Evolutionary conservation across 2,329 filamentous ascomycete genomes (phyloP).

Genomic region (Mollisiaceae sp.): DNA sequence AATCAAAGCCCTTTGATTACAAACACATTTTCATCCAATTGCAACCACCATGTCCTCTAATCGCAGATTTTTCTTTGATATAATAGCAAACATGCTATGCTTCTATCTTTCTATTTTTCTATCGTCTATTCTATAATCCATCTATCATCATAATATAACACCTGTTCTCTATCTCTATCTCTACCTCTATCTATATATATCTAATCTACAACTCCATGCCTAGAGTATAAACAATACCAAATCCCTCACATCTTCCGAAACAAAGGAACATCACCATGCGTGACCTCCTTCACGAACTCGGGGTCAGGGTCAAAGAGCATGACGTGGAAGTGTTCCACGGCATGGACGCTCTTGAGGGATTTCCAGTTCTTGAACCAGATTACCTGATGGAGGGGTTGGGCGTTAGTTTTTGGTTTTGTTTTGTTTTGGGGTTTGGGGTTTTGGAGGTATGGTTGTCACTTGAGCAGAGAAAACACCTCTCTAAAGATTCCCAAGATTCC

Average conservation of each 20-base stretch:
- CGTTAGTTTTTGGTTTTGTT: background rate
- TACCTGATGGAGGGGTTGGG: slow-evolving; percentile 51
- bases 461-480: too few relatives aligned
- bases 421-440: too few relatives aligned
- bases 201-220: background rate
- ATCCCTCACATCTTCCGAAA: slow-evolving; percentile 47
- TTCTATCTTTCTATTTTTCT: background rate
- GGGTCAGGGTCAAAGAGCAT: slow-evolving; percentile 82
- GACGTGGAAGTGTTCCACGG: slow-evolving; percentile 93
- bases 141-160: background rate
- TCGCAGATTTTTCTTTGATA: too few relatives aligned
- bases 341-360: slow-evolving; percentile 80
- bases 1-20: too few relatives aligned
- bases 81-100: background rate
- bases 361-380: slow-evolving; percentile 93
- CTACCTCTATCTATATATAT: background rate
- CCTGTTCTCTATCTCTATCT: too few relatives aligned
- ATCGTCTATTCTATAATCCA: background rate
- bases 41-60: background rate
- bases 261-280: slow-evolving; percentile 74
- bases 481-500: too few relatives aligned
- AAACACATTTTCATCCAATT: too few relatives aligned
- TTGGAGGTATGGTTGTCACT: too few relatives aligned
- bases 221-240: background rate
- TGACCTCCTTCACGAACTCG: slow-evolving; percentile 72